A percentile compares a stretch with the other conserved stretches of the same genome.
These are phyloP conservation scores for Hypoxylon perforatum DNA, from an alignment of 495 filamentous ascomycete species.

Conservation along the genomic window DNA sequence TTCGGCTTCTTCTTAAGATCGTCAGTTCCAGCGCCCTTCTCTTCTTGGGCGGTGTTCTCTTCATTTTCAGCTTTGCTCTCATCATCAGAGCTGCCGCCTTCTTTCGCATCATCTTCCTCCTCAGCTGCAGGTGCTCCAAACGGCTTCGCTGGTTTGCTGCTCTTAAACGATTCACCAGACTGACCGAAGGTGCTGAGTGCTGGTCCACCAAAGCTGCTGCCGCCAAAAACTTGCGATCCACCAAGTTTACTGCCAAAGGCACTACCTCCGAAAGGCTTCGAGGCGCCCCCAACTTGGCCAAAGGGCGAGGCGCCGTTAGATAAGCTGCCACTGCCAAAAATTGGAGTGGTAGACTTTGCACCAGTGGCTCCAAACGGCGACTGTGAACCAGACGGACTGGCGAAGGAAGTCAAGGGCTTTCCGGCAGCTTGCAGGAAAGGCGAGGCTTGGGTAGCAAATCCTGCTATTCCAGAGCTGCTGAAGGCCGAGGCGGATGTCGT, in stretches of 20 bases:
- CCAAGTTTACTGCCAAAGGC: constrained; percentile 58
- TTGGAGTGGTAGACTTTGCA: constrained; percentile 23
- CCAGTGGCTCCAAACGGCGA: constrained; percentile 31
- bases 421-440: constrained; percentile 47
- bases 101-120: constrained; percentile 64
- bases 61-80: constrained; percentile 62
- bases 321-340: constrained; percentile 35
- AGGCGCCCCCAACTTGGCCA: constrained; percentile 32
- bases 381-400: constrained; percentile 37
- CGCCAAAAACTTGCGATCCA: constrained; percentile 57
- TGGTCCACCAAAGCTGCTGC: constrained; percentile 52
- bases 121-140: constrained; percentile 78
- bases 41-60: constrained; percentile 48
- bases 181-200: constrained; percentile 75
- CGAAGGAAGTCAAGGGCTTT: constrained; percentile 53
- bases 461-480: constrained; percentile 41
- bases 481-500: constrained; percentile 43
- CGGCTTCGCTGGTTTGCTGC: constrained; percentile 69
- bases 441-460: constrained; percentile 42
- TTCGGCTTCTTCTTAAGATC: constrained; percentile 72
- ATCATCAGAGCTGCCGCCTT: constrained; percentile 49
- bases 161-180: constrained; percentile 65
- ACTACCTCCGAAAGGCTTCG: constrained; percentile 42
- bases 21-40: constrained; percentile 55
- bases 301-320: constrained; percentile 37